Base-by-base conservation (phyloP, 1,139 yeast genomes). In the Scheffersomyces parashehatae region DNA sequence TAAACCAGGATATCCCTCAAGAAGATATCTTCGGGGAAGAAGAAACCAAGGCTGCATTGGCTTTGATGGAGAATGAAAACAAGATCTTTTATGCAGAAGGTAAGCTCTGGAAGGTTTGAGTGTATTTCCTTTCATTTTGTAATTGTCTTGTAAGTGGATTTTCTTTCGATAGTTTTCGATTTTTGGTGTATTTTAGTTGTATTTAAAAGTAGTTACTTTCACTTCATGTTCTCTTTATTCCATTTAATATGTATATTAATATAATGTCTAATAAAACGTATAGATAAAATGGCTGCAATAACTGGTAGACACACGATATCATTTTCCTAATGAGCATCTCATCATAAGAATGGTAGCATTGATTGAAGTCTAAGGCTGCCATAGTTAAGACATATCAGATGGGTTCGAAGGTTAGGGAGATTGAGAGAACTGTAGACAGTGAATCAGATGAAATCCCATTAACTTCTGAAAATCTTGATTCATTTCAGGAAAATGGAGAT, bases 21-120 rank as follows among this genome's bases (percentile, higher is more conserved):
- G 91, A 85, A 55, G 90, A 85, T 38, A 65, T 68, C 38, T 86
- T 82, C 58, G 64, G 70, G 11, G 58, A 59, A 3, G 65, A 59
- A 5, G 95, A 86, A 61, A 75, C 79, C 44, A 58, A 63, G 28
- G 75, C 78, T 14, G 90, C 84, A 15, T 63, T 85, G 41, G 62
- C 62, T 28, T 65, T 65, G 42, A 70, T 86, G 78, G 76, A 73
- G 39, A 70, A 66, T 4, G 81, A 81, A 52, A 82, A 82, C 53
- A 76, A 81, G 55, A 59, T 85, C 42, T 79, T 82, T 81, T 58
- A 75, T 28, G 76, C 82, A 31, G 89, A 83, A 40, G 86, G 79
- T 29, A 79, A 79, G 59, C 75, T 85, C 36, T 83, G 82, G 79
- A 75, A 77, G 62, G 78, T 82, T 39, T 80, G 56, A 44, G 41